A percentile compares a stretch with the other conserved stretches of the same genome.
Conservation (phyloP, 768 basidiomycete genomes). For the Piloderma croceum region DNA sequence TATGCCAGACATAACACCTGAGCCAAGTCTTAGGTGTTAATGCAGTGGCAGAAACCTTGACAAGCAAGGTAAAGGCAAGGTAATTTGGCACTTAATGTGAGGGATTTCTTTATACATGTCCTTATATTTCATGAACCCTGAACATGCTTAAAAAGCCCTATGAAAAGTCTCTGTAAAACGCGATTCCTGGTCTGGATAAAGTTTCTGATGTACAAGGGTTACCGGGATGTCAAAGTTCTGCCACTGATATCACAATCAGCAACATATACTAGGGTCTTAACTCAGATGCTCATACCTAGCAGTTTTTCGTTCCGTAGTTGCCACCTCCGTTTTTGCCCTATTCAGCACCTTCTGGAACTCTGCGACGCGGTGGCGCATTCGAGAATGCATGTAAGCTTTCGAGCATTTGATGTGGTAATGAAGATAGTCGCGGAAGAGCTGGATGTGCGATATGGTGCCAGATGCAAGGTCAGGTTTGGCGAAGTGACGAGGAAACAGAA, state of each 20-base stretch:
- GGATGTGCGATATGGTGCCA: conserved; percentile 87
- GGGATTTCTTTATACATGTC: no score
- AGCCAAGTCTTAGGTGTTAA: no score
- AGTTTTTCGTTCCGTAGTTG: conserved; percentile 81
- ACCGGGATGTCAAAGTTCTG: conserved; percentile 16
- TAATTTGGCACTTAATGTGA: no score
- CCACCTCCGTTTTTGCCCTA: conserved; percentile 89
- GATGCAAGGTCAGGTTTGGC: conserved; percentile 59
- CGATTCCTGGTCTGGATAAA: no score
- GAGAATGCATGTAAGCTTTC: conserved; percentile 98
- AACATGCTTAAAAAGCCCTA: no score
- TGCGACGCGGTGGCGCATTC: conserved; percentile 89
- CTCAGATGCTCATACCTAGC: conserved; percentile 57
- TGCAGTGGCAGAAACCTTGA: no score
- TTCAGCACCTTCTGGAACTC: conserved; percentile 97
- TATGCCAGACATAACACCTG: no score
- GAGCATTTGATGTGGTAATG: conserved; percentile 99
- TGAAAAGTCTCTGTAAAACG: no score
- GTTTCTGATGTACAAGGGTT: no score
- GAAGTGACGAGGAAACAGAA: conserved; percentile 96
- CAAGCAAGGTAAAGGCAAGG: no score
- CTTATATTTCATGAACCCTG: no score
- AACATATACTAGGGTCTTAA: conserved; percentile 1
- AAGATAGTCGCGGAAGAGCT: conserved; percentile 96
- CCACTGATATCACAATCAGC: conserved; percentile 10